Evolutionary conservation across 768 basidiomycete species (phyloP).

Genomic region (Crepidotus variabilis): DNA sequence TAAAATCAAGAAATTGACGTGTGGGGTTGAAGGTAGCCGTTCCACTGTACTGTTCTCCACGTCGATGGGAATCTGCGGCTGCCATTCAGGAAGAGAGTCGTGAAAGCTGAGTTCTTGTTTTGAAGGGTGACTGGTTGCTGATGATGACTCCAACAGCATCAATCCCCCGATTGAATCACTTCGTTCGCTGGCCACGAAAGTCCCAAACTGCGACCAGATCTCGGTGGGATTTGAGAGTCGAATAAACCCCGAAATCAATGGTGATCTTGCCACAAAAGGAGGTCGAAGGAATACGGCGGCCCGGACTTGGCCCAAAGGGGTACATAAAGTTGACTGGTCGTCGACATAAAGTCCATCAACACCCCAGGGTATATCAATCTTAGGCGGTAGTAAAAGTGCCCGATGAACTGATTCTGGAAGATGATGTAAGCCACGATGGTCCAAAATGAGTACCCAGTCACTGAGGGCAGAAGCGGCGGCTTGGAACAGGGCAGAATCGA

Average conservation of each 20-base stretch:
- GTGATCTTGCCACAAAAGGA: background rate
- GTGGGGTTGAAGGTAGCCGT: background rate
- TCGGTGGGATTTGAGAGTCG: too few species aligned
- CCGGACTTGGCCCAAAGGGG: background rate
- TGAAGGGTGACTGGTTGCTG: too few species aligned
- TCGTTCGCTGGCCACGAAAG: too few species aligned
- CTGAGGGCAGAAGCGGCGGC: conserved; percentile 36
- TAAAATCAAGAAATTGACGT: background rate
- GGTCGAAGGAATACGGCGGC: background rate
- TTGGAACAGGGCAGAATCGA: conserved; percentile 22
- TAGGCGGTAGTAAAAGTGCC: conserved; percentile 38
- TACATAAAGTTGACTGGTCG: background rate
- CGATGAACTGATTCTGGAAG: conserved; percentile 28
- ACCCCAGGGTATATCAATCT: background rate
- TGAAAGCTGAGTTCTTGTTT: background rate
- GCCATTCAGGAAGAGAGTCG: background rate
- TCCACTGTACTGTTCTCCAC: background rate
- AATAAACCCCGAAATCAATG: background rate
- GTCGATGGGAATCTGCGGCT: background rate
- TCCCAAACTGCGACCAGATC: too few species aligned
- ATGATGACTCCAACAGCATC: too few species aligned
- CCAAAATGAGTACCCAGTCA: conserved; percentile 50
- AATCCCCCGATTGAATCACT: too few species aligned
- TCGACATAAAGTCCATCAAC: background rate
- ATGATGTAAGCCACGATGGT: conserved; percentile 37